Evolutionary conservation across 805 yeast species (phyloP).

Genomic region (Kazachstania kunashirensis): DNA sequence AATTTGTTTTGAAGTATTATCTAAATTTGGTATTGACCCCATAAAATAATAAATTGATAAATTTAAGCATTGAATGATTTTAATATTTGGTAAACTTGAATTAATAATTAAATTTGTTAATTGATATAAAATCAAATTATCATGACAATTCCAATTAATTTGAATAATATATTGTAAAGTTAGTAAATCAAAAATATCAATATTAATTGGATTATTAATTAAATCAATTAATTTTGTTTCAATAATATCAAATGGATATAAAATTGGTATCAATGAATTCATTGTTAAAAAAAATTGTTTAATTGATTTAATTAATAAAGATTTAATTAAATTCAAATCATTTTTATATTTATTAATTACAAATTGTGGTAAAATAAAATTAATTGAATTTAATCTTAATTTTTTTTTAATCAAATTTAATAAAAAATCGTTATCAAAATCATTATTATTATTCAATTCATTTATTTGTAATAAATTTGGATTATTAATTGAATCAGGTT

Average conservation of each 20-base stretch:
- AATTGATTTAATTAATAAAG: constrained; percentile 7
- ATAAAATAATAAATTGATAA: constrained; percentile 22
- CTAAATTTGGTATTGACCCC: constrained; percentile 8
- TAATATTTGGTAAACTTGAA: constrained; percentile 7
- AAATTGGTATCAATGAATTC: constrained; percentile 19
- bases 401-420: constrained; percentile 7
- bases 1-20: background rate
- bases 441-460: background rate
- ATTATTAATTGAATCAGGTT: background rate
- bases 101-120: constrained; percentile 18
- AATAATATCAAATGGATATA: constrained; percentile 18
- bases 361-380: constrained; percentile 15
- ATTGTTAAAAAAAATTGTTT: constrained; percentile 12
- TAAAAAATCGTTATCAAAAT: constrained; percentile 3
- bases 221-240: constrained; percentile 5
- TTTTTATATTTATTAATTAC: constrained; percentile 13
- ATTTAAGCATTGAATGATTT: constrained; percentile 16
- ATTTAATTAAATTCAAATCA: constrained; percentile 6
- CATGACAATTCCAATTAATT: constrained; percentile 24
- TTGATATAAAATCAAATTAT: constrained; percentile 19
- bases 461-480: background rate
- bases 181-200: constrained; percentile 4
- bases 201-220: background rate
- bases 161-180: constrained; percentile 21
- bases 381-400: constrained; percentile 15